Conservation (phyloP, 345 rosid species). For the Zanthoxylum bungeanum region DNA sequence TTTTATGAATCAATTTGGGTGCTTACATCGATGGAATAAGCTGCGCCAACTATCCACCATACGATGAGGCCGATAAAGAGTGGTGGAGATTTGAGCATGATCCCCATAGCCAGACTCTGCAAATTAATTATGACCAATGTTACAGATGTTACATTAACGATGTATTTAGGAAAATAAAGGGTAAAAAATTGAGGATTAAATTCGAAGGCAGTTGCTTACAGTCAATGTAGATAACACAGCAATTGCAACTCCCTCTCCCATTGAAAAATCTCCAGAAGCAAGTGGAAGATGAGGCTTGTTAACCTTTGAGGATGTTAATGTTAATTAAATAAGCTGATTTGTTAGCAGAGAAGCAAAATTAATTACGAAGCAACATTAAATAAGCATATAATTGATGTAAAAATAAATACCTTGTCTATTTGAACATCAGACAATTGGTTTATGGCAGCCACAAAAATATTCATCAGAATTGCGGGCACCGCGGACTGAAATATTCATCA, state of each 20-base stretch:
- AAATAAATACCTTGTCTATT: slow-evolving; percentile 36
- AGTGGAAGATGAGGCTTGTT: neutral
- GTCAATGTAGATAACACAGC: neutral
- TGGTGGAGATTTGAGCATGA: neutral
- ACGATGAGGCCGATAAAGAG: neutral
- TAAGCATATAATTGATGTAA: too few relatives aligned
- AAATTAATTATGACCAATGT: neutral
- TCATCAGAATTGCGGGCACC: slow-evolving; percentile 26
- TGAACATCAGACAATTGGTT: slow-evolving; percentile 31
- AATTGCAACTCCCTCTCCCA: neutral
- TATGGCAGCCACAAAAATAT: slow-evolving; percentile 31
- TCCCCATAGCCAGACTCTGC: neutral
- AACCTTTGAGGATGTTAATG: neutral
- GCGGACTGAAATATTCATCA: slow-evolving; percentile 22
- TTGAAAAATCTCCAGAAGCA: neutral
- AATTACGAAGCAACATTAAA: neutral
- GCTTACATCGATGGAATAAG: neutral
- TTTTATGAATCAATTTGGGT: too few relatives aligned
- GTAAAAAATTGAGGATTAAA: too few relatives aligned
- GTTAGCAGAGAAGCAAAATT: neutral
- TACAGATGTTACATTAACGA: too few relatives aligned
- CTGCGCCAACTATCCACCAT: neutral
- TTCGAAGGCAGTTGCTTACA: neutral
- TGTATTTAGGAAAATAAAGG: too few relatives aligned
- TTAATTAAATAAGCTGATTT: neutral